Evolutionary conservation across 2,329 filamentous ascomycete species (phyloP).

Genomic region (Stagonosporopsis vannaccii): DNA sequence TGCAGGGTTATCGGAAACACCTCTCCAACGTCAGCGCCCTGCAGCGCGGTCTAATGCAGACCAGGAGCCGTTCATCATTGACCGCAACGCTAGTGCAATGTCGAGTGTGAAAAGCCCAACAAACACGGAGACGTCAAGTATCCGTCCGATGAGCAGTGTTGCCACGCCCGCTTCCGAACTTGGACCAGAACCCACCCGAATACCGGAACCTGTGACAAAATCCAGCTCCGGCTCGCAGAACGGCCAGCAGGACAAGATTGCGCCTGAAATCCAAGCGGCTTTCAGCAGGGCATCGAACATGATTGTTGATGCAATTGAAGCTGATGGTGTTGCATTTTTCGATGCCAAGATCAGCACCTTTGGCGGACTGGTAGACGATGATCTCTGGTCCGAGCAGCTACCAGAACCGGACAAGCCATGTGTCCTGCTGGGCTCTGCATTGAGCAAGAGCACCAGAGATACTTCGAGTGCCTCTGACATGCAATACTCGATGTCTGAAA

Average conservation of each 20-base stretch:
- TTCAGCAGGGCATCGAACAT: constrained; percentile 49
- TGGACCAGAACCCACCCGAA: constrained; percentile 20
- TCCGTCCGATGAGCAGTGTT: constrained; percentile 26
- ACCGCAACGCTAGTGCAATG: constrained; percentile 29
- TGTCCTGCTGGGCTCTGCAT: constrained; percentile 37
- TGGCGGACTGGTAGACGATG: constrained; percentile 48
- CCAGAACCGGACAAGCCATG: constrained; percentile 46
- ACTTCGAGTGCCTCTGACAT: constrained; percentile 15
- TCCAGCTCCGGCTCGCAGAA: constrained; percentile 33
- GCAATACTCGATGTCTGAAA: constrained; percentile 41
- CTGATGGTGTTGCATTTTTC: constrained; percentile 49
- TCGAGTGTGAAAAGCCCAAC: constrained; percentile 30
- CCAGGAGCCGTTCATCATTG: constrained; percentile 25
- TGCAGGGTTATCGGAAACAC: constrained; percentile 20
- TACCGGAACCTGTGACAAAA: constrained; percentile 29
- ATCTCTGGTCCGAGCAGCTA: constrained; percentile 39
- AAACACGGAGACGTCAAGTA: constrained; percentile 28
- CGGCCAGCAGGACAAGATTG: constrained; percentile 30
- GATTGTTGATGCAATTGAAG: constrained; percentile 49
- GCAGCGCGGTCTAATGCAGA: constrained; percentile 22
- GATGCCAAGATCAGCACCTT: constrained; percentile 50
- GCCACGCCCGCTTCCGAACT: constrained; percentile 34
- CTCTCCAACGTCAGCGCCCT: constrained; percentile 30
- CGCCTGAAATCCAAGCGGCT: constrained; percentile 43
- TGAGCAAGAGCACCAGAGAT: constrained; percentile 28